Conservation (phyloP, 225 moss, liverwort and hornwort species). For the Sphagnum tenellum region DNA sequence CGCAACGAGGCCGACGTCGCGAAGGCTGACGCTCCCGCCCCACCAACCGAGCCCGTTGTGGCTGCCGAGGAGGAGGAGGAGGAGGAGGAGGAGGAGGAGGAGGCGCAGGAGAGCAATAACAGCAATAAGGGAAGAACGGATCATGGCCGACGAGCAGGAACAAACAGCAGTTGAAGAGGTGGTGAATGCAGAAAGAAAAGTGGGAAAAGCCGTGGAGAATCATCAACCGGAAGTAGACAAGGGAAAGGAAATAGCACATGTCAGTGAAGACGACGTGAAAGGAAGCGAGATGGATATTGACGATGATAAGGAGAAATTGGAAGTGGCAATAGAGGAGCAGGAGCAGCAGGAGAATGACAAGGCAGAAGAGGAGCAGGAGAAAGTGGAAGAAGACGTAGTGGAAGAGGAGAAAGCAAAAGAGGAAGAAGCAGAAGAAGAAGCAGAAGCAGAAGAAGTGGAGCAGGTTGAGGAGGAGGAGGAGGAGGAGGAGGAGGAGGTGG, state of each 20-base stretch:
- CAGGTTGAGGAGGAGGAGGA: constrained; percentile 5
- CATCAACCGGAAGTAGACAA: constrained; percentile 3
- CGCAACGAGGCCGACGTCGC: no score
- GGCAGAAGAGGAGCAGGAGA: constrained; percentile 4
- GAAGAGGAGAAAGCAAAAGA: constrained; percentile 7
- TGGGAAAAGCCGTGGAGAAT: constrained; percentile 6
- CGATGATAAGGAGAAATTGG: constrained; percentile 12
- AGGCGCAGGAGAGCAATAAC: no score
- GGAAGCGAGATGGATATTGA: not conserved
- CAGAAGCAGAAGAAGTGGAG: constrained; percentile 5
- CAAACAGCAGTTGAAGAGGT: constrained; percentile 6
- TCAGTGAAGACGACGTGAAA: not conserved
- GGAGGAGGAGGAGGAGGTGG: constrained; percentile 1
- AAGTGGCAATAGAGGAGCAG: constrained; percentile 4
- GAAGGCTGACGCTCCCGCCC: no score
- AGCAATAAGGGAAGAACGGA: no score
- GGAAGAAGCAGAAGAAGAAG: not conserved
- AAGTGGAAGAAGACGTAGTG: constrained; percentile 5
- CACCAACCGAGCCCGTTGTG: no score
- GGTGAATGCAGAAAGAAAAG: constrained; percentile 11
- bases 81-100: no score
- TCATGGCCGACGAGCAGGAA: not conserved
- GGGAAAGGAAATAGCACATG: not conserved
- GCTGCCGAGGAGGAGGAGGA: no score
- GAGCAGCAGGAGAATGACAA: constrained; percentile 2